A percentile compares a stretch with the other conserved stretches of the same genome.
Conservation (phyloP, 495 filamentous ascomycete species). For the Aspergillus affinis region DNA sequence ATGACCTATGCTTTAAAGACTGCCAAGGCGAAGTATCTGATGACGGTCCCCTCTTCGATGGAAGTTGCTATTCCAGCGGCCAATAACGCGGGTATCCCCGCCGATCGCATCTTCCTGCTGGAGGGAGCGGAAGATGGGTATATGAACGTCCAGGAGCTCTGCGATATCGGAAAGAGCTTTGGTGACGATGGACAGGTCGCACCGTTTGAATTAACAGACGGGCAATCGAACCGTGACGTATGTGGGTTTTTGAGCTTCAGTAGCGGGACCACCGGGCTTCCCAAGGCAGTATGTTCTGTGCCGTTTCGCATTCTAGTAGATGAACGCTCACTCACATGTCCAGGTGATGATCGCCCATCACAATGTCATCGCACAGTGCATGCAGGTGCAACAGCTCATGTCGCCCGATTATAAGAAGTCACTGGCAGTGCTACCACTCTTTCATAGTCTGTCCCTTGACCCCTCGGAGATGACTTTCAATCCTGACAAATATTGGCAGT, state of each 20-base stretch:
- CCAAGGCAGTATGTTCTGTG: conserved; percentile 28
- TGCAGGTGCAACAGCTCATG: conserved; percentile 54
- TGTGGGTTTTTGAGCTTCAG: conserved; percentile 59
- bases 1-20: conserved; percentile 60
- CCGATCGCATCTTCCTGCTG: conserved; percentile 52
- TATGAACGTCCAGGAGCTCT: conserved; percentile 48
- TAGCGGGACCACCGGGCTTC: conserved; percentile 36
- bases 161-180: conserved; percentile 41
- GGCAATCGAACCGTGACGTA: conserved; percentile 53
- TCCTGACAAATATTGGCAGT: conserved; percentile 28
- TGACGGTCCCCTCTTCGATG: conserved; percentile 51
- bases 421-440: conserved; percentile 55
- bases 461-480: not conserved
- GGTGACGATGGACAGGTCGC: conserved; percentile 36
- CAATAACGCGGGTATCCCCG: conserved; percentile 49
- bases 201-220: conserved; percentile 43
- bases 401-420: conserved; percentile 45
- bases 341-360: conserved; percentile 61
- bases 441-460: conserved; percentile 39
- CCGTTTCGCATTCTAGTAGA: conserved; percentile 19
- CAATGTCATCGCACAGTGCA: conserved; percentile 62
- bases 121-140: conserved; percentile 51
- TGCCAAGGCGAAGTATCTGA: conserved; percentile 53
- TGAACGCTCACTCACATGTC: conserved; percentile 23
- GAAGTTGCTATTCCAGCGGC: conserved; percentile 53